These are phyloP conservation scores for Fusarium sp. DNA, from an alignment of 2,329 filamentous ascomycete species.

Conservation along the genomic window DNA sequence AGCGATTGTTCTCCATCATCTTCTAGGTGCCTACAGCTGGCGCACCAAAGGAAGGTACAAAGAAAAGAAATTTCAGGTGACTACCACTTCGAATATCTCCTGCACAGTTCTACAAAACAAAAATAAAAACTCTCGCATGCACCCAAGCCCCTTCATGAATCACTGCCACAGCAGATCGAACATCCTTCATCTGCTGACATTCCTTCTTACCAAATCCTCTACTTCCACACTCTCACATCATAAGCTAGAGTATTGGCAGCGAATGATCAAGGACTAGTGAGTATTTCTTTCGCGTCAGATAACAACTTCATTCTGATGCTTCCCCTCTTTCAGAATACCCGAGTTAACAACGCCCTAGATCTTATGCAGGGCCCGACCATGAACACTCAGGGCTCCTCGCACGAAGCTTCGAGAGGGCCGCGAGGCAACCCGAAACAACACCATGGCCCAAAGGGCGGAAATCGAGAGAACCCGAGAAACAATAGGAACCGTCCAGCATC, in stretches of 20 bases:
- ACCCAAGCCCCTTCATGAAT: constrained; percentile 12
- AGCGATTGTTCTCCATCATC: not conserved
- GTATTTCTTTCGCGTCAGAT: not conserved
- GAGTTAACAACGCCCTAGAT: not conserved
- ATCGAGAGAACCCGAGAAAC: not conserved
- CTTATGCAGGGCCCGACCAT: not conserved
- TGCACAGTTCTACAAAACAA: not conserved
- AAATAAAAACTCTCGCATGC: not conserved
- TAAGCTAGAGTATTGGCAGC: not conserved
- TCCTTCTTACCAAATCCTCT: not conserved
- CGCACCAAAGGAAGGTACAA: not conserved
- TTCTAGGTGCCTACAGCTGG: not conserved
- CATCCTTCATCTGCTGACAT: not conserved
- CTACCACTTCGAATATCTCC: not conserved
- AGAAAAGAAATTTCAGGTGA: not conserved
- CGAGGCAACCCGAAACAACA: not conserved
- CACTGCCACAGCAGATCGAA: constrained; percentile 7
- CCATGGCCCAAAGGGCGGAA: not conserved
- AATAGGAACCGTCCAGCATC: not conserved
- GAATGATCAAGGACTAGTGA: not conserved
- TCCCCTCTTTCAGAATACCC: too few relatives aligned
- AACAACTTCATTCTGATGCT: too few relatives aligned
- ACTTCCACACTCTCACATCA: not conserved
- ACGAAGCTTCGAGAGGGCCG: not conserved
- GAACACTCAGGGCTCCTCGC: not conserved